Conservation (phyloP, 768 basidiomycete genomes). For the Lentinula raphanica region DNA sequence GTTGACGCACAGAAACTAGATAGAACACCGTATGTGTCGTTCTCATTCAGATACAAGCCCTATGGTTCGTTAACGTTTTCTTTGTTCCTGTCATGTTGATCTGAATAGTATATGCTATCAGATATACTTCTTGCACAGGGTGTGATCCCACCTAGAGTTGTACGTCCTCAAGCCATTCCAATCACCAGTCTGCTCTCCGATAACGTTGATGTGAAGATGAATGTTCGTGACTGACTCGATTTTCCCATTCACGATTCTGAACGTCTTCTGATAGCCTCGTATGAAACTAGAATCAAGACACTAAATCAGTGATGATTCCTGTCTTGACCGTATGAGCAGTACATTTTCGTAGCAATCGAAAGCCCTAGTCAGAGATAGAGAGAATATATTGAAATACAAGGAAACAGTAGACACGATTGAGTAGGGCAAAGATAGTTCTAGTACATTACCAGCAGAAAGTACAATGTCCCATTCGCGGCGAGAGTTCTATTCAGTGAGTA, state of each 20-base stretch:
- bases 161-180: not conserved
- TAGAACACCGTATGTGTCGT: slow-evolving; percentile 21
- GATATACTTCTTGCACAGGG: not conserved
- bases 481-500: not conserved
- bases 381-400: too few species aligned
- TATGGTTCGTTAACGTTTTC: slow-evolving; percentile 17
- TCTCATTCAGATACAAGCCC: slow-evolving; percentile 31
- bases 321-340: too few species aligned
- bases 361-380: too few species aligned
- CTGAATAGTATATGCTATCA: too few species aligned
- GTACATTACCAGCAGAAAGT: too few species aligned
- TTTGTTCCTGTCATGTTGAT: not conserved
- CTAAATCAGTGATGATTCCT: too few species aligned
- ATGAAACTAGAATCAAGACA: too few species aligned
- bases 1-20: slow-evolving; percentile 21
- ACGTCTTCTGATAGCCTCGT: not conserved
- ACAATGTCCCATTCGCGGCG: not conserved
- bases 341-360: too few species aligned
- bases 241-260: not conserved
- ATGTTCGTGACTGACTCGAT: not conserved
- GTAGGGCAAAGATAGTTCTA: not conserved
- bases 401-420: too few species aligned
- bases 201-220: not conserved
- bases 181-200: not conserved
- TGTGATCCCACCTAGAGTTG: not conserved